Evolutionary conservation across 352 stramenopile genomes (phyloP), one percentile per base, ranked within the genome.

Genomic region (Phytophthora chlamydospora): DNA sequence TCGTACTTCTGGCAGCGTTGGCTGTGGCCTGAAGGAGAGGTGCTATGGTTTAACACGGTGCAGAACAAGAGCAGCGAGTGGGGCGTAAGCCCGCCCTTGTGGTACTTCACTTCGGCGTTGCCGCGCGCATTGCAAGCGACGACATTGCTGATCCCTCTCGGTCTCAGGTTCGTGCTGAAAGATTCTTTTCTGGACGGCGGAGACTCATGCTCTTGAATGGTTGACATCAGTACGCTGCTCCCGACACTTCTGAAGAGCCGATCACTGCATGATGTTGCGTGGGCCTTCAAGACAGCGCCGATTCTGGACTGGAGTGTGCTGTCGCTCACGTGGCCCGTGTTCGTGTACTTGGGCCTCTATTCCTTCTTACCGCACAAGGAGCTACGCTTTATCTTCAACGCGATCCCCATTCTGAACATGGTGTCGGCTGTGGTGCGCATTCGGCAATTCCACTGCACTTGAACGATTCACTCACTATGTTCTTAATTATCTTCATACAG

Each of bases 291-390:
- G 43, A 57, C 68, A 7, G 76, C 76, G 4, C 59, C 80, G 9
- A 19, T 93, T 1, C 0, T 90, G 1, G 80, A 92, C 41, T 64
- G 65, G 19, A 76, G 68, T 6, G 83, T 93, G 6, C 32, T 73
- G 40, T 72, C 76, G 21, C 74, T 90, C 48, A 66, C 83, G 35
- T 91, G 80, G 80, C 85, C 85, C 0, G 66, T 88, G 19, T 69
- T 91, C 27, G 65, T 85, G 31, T 99, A 99, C 72, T 63, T 99
- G 7, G 68, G 65, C 13, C 76, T 99, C 6, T 99, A 98, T 67
- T 99, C 97, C 0, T 66, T 97, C 27, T 76, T 99, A 14, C 97
- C 96, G 11, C 97, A 99, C 82, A 99, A 99, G 69, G 97, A 99
- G 72, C 85, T 99, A 11, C 83, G 97, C 48, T 99, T 99, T 67